Evolutionary conservation across 78 protist species (phyloP).

Genomic region (Fonticula alba): DNA sequence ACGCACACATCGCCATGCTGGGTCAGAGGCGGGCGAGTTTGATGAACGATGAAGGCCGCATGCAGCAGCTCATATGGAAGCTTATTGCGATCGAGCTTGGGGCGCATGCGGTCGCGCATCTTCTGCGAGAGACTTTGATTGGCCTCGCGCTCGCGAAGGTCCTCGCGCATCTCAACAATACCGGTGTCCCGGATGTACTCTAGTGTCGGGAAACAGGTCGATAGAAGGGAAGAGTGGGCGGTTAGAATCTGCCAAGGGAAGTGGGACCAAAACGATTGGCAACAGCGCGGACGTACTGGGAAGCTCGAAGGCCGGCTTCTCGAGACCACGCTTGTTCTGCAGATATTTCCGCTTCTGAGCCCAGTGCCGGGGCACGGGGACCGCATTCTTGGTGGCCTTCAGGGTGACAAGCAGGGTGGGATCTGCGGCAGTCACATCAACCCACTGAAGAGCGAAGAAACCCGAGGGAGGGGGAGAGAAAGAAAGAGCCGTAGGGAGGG

Average conservation of each 20-base stretch:
- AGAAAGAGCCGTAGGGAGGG: neutral
- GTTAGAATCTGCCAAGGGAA: no score
- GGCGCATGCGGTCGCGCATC: slow-evolving; percentile 45
- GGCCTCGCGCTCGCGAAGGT: slow-evolving; percentile 34
- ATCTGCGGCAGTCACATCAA: slow-evolving; percentile 75
- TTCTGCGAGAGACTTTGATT: slow-evolving; percentile 36
- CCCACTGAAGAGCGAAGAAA: no score
- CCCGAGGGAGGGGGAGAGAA: neutral
- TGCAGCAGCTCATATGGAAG: slow-evolving; percentile 80
- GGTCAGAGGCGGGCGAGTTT: slow-evolving; percentile 60
- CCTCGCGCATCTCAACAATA: slow-evolving; percentile 64
- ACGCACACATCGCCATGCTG: slow-evolving; percentile 38
- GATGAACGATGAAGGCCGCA: slow-evolving; percentile 87
- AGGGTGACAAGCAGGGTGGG: slow-evolving; percentile 72
- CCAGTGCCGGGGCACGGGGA: slow-evolving; percentile 97
- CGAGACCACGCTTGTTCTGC: slow-evolving; percentile 74
- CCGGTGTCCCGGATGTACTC: slow-evolving; percentile 92
- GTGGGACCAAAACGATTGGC: no score
- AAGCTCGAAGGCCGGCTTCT: slow-evolving; percentile 69
- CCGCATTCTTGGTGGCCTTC: slow-evolving; percentile 58
- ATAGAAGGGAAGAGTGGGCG: neutral
- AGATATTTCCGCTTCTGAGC: slow-evolving; percentile 79
- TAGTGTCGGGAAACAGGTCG: no score
- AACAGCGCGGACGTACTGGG: slow-evolving; percentile 25
- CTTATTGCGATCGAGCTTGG: slow-evolving; percentile 68